Conservation (phyloP, 2,329 filamentous ascomycete genomes). For the Capronia coronata region DNA sequence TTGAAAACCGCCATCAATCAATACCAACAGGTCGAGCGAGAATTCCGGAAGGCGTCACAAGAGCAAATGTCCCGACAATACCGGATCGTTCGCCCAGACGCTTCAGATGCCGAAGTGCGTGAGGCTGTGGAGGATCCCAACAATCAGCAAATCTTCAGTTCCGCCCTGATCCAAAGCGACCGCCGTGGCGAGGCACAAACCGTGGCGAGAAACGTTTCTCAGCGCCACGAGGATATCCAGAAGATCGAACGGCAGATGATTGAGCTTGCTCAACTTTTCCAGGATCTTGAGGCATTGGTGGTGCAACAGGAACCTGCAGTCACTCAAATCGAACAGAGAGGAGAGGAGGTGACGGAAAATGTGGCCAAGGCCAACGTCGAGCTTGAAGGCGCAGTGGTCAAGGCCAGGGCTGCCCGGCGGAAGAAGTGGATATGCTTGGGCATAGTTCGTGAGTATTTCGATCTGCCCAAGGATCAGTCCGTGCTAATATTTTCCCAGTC, state of each 20-base stretch:
- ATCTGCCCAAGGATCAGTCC: background rate
- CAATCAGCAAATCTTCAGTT: conserved; percentile 69
- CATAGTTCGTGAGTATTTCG: conserved; percentile 53
- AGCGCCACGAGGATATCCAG: conserved; percentile 77
- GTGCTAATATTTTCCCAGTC: conserved; percentile 34
- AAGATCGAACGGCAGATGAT: conserved; percentile 90
- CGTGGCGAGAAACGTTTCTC: conserved; percentile 70
- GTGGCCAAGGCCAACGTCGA: conserved; percentile 79
- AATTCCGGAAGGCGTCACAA: conserved; percentile 71
- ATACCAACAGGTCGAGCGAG: conserved; percentile 73
- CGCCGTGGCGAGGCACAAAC: conserved; percentile 73
- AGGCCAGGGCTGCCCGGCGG: conserved; percentile 69
- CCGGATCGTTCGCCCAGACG: conserved; percentile 78
- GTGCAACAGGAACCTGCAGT: conserved; percentile 79
- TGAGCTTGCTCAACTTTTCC: conserved; percentile 79
- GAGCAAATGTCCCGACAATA: conserved; percentile 86
- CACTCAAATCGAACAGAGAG: conserved; percentile 75
- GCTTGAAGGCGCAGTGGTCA: conserved; percentile 72
- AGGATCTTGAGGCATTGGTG: conserved; percentile 79
- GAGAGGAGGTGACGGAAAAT: conserved; percentile 76
- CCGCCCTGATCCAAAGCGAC: conserved; percentile 58
- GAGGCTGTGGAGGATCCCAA: conserved; percentile 65
- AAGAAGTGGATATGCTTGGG: conserved; percentile 97
- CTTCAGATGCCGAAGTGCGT: conserved; percentile 68
- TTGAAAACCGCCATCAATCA: conserved; percentile 73